These are phyloP conservation scores for Diplodia sapinea DNA, from an alignment of 2,329 filamentous ascomycete genomes.

Conservation along the genomic window DNA sequence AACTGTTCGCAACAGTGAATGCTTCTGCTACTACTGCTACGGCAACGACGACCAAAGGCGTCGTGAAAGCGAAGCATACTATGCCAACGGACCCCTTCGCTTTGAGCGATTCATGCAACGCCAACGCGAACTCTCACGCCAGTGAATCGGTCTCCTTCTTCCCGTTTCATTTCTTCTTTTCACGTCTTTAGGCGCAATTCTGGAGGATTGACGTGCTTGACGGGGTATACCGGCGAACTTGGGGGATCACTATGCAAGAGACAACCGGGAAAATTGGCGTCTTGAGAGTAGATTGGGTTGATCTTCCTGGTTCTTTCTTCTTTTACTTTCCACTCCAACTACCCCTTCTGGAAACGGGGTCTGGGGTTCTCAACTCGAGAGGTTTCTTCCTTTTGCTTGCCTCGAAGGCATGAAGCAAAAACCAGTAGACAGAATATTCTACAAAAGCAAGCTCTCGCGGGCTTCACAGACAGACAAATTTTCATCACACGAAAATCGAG, in stretches of 20 bases:
- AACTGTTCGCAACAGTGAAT: background rate
- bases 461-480: background rate
- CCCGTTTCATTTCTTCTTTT: background rate
- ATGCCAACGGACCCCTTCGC: background rate
- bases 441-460: constrained; percentile 7
- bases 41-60: no score
- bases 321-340: background rate
- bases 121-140: background rate
- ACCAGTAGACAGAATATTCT: background rate
- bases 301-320: background rate
- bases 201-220: background rate
- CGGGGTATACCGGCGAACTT: background rate
- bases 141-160: background rate
- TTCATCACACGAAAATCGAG: background rate
- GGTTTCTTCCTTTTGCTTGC: background rate
- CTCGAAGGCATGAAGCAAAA: background rate
- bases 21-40: background rate
- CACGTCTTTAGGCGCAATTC: background rate
- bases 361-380: background rate
- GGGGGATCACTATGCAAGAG: background rate
- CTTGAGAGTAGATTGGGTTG: background rate
- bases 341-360: background rate
- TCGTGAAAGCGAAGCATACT: background rate
- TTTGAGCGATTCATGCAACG: background rate
- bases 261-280: background rate